Conservation (phyloP, 345 rosid genomes). For the Dimocarpus longan region DNA sequence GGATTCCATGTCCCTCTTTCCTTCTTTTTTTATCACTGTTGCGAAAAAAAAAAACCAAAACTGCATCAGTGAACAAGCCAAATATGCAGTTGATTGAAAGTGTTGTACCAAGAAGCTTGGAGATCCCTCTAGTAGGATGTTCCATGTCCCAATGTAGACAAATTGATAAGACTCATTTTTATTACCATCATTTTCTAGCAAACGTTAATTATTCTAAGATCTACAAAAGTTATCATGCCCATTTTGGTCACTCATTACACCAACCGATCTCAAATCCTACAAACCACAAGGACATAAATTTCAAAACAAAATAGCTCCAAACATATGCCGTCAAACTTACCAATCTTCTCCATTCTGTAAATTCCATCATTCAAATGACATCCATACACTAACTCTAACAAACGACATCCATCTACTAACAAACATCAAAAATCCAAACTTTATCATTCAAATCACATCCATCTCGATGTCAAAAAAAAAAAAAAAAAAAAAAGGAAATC, state of each 20-base stretch:
- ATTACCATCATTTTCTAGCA: background rate
- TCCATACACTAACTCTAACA: background rate
- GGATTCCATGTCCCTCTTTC: background rate
- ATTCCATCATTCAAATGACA: background rate
- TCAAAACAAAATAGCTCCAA: background rate
- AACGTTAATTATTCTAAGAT: background rate
- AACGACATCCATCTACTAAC: background rate
- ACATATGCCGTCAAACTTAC: background rate
- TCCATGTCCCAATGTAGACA: background rate
- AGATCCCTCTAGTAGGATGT: too few relatives aligned
- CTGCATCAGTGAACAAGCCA: too few relatives aligned
- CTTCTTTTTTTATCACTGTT: background rate
- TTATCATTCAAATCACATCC: background rate
- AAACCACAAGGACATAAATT: background rate
- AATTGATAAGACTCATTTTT: background rate
- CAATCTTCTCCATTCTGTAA: background rate
- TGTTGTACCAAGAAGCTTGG: too few relatives aligned
- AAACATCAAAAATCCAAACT: background rate
- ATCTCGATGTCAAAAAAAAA: too few relatives aligned
- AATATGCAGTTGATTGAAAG: too few relatives aligned
- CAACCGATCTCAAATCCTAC: background rate
- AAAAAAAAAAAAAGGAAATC: too few relatives aligned
- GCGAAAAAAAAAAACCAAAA: background rate
- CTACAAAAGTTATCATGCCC: background rate
- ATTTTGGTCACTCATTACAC: background rate